Evolutionary conservation across 257 asterid genomes (phyloP).

Genomic region (Striga asiatica): DNA sequence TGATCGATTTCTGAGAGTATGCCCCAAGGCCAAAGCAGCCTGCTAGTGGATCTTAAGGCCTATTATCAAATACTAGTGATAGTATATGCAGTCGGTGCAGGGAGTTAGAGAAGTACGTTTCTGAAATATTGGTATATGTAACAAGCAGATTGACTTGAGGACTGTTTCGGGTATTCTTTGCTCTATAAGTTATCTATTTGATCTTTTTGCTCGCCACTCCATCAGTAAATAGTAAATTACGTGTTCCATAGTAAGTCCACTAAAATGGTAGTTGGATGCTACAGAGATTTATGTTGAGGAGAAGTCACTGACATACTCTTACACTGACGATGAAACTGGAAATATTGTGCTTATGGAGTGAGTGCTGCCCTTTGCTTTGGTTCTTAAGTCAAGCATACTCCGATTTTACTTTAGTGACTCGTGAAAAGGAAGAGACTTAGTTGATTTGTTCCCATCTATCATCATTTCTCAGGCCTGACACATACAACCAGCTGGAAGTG

Average conservation of each 20-base stretch:
- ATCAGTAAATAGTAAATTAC: too few relatives aligned
- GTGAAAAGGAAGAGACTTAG: conserved; percentile 7
- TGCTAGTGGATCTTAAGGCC: too few relatives aligned
- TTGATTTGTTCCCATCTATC: conserved; percentile 9
- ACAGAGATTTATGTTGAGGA: conserved; percentile 77
- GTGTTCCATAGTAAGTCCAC: background rate
- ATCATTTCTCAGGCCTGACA: conserved; percentile 49
- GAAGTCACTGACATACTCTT: conserved; percentile 57
- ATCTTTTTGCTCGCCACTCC: too few relatives aligned
- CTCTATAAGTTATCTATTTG: too few relatives aligned
- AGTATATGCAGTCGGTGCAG: too few relatives aligned
- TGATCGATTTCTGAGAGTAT: too few relatives aligned
- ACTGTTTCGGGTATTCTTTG: too few relatives aligned
- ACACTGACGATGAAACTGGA: conserved; percentile 79
- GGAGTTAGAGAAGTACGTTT: too few relatives aligned
- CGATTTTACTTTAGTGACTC: conserved; percentile 9
- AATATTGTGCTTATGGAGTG: conserved; percentile 81
- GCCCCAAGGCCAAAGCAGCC: too few relatives aligned
- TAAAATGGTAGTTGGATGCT: conserved; percentile 19
- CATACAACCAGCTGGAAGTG: conserved; percentile 69
- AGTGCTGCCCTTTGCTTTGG: conserved; percentile 25
- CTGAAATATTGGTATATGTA: too few relatives aligned
- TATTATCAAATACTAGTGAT: too few relatives aligned
- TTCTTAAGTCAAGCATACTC: background rate
- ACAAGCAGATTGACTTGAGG: too few relatives aligned